Evolutionary conservation across 768 basidiomycete genomes (phyloP).

Genomic region (Fomitopsis pulvina): DNA sequence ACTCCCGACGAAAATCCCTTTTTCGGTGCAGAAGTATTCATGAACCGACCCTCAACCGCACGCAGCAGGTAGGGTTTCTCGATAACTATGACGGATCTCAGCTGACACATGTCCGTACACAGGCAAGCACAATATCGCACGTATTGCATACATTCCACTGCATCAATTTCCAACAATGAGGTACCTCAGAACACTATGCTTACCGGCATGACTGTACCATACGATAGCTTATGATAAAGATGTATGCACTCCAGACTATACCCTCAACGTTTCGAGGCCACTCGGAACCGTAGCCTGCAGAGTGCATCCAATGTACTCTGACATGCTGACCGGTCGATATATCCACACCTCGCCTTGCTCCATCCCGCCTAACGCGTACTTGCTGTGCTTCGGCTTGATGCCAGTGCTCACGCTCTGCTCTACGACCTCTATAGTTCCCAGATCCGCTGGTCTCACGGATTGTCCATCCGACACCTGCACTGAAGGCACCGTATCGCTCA

Average conservation of each 20-base stretch:
- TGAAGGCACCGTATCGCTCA: constrained; percentile 30
- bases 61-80: too few relatives aligned
- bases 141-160: too few relatives aligned
- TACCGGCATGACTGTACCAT: too few relatives aligned
- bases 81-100: too few relatives aligned
- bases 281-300: constrained; percentile 17
- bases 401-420: constrained; percentile 46
- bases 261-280: constrained; percentile 7
- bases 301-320: constrained; percentile 23
- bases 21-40: too few relatives aligned
- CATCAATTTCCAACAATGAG: too few relatives aligned
- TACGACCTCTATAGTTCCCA: constrained; percentile 41
- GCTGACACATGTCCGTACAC: too few relatives aligned
- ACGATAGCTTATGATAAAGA: not conserved
- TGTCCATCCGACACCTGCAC: constrained; percentile 27
- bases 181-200: too few relatives aligned
- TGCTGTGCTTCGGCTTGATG: constrained; percentile 30
- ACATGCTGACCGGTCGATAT: constrained; percentile 44
- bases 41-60: too few relatives aligned
- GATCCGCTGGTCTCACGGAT: constrained; percentile 30
- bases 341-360: constrained; percentile 52
- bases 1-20: too few relatives aligned
- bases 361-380: constrained; percentile 38
- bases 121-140: too few relatives aligned
- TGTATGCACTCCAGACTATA: not conserved